These are phyloP conservation scores for Cichorium intybus DNA, from an alignment of 140 eudicot genomes.

Conservation along the genomic window DNA sequence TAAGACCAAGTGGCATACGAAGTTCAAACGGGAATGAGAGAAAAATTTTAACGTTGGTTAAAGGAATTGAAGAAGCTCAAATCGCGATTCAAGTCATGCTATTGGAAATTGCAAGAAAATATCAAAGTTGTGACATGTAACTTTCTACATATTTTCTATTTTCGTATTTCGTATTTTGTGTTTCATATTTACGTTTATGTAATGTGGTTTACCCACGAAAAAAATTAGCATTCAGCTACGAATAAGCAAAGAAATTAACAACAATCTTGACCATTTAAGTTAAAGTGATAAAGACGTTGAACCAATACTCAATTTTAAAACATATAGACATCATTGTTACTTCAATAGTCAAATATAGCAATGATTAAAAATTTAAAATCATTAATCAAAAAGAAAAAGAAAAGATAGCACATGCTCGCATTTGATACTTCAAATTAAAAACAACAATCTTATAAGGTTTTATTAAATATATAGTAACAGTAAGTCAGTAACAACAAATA, in stretches of 20 bases:
- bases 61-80: no score
- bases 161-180: no score
- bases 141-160: no score
- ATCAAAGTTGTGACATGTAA: no score
- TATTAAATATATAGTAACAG: conserved; percentile 23
- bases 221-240: no score
- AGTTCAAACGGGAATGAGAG: no score
- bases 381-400: background rate
- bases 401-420: background rate
- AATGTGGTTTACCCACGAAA: no score
- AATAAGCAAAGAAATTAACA: background rate
- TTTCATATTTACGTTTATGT: no score
- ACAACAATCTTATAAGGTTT: background rate
- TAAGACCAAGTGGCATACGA: no score
- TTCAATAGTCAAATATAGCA: conserved; percentile 9
- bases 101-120: no score
- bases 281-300: background rate
- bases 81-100: no score
- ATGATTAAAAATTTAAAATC: background rate
- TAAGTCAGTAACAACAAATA: conserved; percentile 9
- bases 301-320: conserved; percentile 6
- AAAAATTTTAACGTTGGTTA: no score
- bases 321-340: background rate
- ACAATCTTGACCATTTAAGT: background rate
- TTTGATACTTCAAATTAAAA: background rate